Evolutionary conservation across 371 early-diverging fungal genomes (phyloP).

Genomic region (Paraphysoderma sedebokerense): DNA sequence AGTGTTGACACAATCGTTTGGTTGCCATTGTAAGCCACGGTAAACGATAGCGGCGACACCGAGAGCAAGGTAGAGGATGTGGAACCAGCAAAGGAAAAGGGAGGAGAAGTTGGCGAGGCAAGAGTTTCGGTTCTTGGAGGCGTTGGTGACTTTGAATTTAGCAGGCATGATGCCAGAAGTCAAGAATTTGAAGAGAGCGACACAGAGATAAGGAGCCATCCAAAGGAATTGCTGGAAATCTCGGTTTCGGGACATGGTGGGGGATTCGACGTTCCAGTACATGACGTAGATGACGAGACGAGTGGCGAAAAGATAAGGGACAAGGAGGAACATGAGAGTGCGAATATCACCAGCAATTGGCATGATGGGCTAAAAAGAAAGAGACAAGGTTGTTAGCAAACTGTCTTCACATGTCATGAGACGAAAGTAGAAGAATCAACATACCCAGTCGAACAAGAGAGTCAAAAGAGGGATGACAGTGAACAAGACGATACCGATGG

Average conservation of each 20-base stretch:
- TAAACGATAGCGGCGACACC: not conserved
- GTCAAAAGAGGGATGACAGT: not conserved
- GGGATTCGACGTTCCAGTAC: not conserved
- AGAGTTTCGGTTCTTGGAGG: not conserved
- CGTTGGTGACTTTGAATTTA: constrained; percentile 4
- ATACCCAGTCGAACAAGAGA: not conserved
- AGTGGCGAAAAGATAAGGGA: not conserved
- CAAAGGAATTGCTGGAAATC: constrained; percentile 3
- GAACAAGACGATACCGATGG: not conserved
- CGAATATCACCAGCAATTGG: not conserved
- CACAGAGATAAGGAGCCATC: constrained; percentile 3
- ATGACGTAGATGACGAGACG: constrained; percentile 2
- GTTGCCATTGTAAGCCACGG: constrained; percentile 1
- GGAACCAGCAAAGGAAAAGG: not conserved
- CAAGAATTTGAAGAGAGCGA: not conserved
- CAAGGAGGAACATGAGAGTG: not conserved
- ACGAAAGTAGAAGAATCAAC: not conserved
- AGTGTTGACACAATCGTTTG: not conserved
- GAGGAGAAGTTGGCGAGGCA: too few relatives aligned
- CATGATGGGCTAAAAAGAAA: not conserved
- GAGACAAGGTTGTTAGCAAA: not conserved
- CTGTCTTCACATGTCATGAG: not conserved
- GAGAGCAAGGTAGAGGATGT: not conserved
- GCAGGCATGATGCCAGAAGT: not conserved
- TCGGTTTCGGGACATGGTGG: constrained; percentile 1